These are phyloP conservation scores for Penicillium sp. DNA, from an alignment of 2,329 filamentous ascomycete genomes.

Conservation along the genomic window DNA sequence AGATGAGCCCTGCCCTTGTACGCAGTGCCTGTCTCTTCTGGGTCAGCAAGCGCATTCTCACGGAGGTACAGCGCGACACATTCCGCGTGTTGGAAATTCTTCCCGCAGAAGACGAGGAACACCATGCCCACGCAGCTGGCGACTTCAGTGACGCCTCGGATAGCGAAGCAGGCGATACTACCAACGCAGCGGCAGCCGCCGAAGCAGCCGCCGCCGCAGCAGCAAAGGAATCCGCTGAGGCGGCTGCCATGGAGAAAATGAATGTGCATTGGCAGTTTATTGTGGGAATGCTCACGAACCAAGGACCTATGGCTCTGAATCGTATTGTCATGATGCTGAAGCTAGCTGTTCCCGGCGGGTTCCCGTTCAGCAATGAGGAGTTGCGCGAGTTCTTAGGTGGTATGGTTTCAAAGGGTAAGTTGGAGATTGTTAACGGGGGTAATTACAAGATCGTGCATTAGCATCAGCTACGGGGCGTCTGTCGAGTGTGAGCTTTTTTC, in stretches of 20 bases:
- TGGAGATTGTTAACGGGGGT: slow-evolving; percentile 65
- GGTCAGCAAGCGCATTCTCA: slow-evolving; percentile 57
- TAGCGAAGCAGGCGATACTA: slow-evolving; percentile 26
- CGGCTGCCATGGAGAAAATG: slow-evolving; percentile 65
- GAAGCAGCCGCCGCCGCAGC: slow-evolving; percentile 42
- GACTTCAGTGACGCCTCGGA: slow-evolving; percentile 15
- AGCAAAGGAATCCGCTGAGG: slow-evolving; percentile 48
- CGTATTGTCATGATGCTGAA: slow-evolving; percentile 94
- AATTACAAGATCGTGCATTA: slow-evolving; percentile 59
- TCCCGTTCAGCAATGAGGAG: slow-evolving; percentile 86
- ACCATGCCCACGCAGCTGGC: slow-evolving; percentile 19
- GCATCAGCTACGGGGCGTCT: not conserved
- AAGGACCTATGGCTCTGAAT: slow-evolving; percentile 74
- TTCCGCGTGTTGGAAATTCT: slow-evolving; percentile 59
- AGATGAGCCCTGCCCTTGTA: slow-evolving; percentile 57
- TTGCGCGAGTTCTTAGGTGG: slow-evolving; percentile 73
- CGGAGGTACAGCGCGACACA: slow-evolving; percentile 47
- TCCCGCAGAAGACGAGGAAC: slow-evolving; percentile 32
- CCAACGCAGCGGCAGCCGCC: slow-evolving; percentile 38
- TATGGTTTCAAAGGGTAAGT: slow-evolving; percentile 69
- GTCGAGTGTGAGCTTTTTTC: not conserved
- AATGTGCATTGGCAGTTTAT: slow-evolving; percentile 89
- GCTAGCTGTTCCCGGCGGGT: slow-evolving; percentile 83
- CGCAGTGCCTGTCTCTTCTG: slow-evolving; percentile 61
- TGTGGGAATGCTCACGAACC: slow-evolving; percentile 90